phyloP scores from a whole-genome alignment of 208 protist genomes.

The Naegleria lovaniensis region DNA sequence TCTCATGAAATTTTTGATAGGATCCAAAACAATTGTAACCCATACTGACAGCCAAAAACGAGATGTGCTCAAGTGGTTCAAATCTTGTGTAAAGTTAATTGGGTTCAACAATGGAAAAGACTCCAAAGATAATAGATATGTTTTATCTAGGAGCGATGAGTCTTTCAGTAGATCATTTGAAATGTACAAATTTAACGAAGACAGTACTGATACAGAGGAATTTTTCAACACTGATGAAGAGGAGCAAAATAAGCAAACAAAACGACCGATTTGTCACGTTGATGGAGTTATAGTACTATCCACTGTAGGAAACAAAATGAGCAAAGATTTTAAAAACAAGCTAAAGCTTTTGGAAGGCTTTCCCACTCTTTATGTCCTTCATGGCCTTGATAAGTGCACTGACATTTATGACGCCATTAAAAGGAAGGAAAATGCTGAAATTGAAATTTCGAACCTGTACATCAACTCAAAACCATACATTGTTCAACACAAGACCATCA shows the following conservation, averaged over 20 bases:
- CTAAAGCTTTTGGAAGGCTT: conserved; percentile 4
- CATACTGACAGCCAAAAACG: not conserved
- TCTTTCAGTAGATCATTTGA: not conserved
- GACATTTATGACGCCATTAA: conserved; percentile 3
- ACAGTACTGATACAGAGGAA: too few relatives aligned
- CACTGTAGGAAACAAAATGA: not conserved
- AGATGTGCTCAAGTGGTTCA: not conserved
- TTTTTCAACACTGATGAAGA: not conserved
- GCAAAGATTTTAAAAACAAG: not conserved
- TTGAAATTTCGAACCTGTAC: not conserved
- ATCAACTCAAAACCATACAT: conserved; percentile 17
- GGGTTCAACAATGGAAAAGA: not conserved
- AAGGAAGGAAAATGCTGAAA: conserved; percentile 4
- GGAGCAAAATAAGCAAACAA: not conserved
- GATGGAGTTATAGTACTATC: conserved; percentile 13
- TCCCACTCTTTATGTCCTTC: not conserved
- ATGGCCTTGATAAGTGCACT: conserved; percentile 1
- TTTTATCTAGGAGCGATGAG: too few relatives aligned
- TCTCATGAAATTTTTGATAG: not conserved
- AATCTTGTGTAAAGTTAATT: not conserved
- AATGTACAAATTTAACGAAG: not conserved
- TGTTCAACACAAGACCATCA: not conserved
- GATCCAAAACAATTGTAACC: not conserved
- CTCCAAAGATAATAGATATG: not conserved
- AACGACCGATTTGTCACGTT: not conserved